phyloP scores from a whole-genome alignment of 257 asterid genomes.

The Lycium ferocissimum region DNA sequence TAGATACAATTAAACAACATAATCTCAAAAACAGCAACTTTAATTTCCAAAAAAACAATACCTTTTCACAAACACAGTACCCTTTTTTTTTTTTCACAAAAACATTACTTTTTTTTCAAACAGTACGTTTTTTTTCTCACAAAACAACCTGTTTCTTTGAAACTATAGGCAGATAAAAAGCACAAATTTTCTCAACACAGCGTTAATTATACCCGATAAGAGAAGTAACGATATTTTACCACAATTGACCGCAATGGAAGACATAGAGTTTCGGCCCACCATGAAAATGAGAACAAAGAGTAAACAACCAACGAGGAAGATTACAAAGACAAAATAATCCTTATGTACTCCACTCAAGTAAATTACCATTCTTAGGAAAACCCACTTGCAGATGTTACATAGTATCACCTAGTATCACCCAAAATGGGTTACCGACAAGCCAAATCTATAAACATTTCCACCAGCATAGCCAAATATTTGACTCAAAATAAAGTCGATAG shows the following conservation, averaged over 20 bases:
- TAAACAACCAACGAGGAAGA: not conserved
- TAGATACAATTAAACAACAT: too few species aligned
- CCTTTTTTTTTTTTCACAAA: too few species aligned
- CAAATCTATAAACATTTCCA: constrained; percentile 6
- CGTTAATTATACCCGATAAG: not conserved
- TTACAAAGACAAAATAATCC: constrained; percentile 17
- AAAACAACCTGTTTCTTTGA: not conserved
- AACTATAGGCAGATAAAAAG: constrained; percentile 10
- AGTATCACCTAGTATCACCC: too few species aligned
- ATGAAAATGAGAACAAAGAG: not conserved
- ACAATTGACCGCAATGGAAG: not conserved
- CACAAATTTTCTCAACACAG: not conserved
- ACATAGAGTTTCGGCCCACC: constrained; percentile 11
- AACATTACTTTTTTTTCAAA: too few species aligned
- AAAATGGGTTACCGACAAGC: not conserved
- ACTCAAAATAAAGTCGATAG: constrained; percentile 12
- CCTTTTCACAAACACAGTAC: too few species aligned
- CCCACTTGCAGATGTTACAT: not conserved
- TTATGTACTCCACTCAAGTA: constrained; percentile 1
- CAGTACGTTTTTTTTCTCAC: too few species aligned
- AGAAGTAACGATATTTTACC: constrained; percentile 18
- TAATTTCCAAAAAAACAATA: too few species aligned
- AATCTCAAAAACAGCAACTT: too few species aligned
- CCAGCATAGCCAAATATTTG: not conserved
- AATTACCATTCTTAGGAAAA: constrained; percentile 23